phyloP scores from a whole-genome alignment of 2,329 filamentous ascomycete species.

The Chaetomium sp. region DNA sequence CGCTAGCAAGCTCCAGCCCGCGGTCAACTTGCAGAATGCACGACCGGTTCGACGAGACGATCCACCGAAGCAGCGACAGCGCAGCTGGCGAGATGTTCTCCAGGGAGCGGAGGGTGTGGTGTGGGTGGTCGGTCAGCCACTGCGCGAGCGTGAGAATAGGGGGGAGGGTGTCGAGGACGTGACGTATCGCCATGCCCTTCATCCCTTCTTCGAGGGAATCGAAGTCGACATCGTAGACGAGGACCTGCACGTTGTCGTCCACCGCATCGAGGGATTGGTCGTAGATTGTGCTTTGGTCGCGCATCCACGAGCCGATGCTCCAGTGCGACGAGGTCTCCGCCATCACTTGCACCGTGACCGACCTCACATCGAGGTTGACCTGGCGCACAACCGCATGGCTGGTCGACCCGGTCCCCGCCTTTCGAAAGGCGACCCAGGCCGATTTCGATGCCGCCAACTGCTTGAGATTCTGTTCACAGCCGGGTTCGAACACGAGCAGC shows the following conservation, averaged over 20 bases:
- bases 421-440: conserved; percentile 19
- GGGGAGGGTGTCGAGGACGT: conserved; percentile 55
- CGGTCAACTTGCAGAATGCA: conserved; percentile 70
- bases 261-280: too few species aligned
- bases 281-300: too few species aligned
- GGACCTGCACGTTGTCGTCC: conserved; percentile 20
- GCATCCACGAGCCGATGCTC: neutral
- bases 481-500: conserved; percentile 9
- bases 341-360: neutral
- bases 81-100: conserved; percentile 57
- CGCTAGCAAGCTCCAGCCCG: neutral
- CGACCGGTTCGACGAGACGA: conserved; percentile 82
- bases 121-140: conserved; percentile 38
- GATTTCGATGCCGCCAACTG: too few species aligned
- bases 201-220: conserved; percentile 41
- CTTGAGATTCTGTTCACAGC: neutral
- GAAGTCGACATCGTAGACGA: conserved; percentile 49
- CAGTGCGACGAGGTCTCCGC: neutral
- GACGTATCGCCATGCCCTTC: conserved; percentile 45
- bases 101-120: conserved; percentile 36
- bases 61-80: conserved; percentile 70
- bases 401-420: neutral
- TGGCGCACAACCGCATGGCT: conserved; percentile 11
- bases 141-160: conserved; percentile 51
- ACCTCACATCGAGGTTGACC: conserved; percentile 14